Base-by-base conservation (phyloP, 805 yeast genomes). In the Kregervanrija delftensis region DNA sequence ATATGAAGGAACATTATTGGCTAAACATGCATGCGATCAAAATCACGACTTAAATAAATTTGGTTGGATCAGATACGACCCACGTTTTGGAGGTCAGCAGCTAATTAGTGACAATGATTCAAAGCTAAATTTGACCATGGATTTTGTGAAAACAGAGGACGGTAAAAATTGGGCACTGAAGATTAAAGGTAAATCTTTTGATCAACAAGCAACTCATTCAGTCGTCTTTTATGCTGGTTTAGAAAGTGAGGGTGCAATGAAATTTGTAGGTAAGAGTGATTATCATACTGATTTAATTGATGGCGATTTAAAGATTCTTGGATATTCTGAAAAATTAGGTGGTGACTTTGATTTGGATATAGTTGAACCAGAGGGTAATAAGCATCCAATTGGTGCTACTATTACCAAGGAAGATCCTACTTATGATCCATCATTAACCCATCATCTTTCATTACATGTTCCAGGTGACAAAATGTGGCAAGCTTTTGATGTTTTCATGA, bases 61-160 rank as follows among this genome's bases (percentile, higher is more conserved):
- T 53, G 87, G 90, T 22, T 93, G 97, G 96, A 71, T 76, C n/a
- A 67, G 71, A 33, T 93, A 84, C 60, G 98, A 93, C 59, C 89
- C 96, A 5, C 73, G 98, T 50, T 41, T 64, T 11, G 99, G 99
- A 17, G 99, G 99, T 0, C 69, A 75, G 48, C 91, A 93, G 58
- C 68, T 76, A 1, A 79, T 93, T 30, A 65, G 70, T 33, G 99
- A 93, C 60, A 62, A 66, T 15, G 84, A 76, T 32, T 75, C 79
- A 49, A 77, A 78, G 44, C 63, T 89, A 4, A 74, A 76, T 44
- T 55, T 93, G 35, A 74, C 77, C 0, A 78, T 86, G 5, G 86
- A 83, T 48, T 86, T 89, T 61, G 84, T 84, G 30, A 93, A 93
- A 65, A 74, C 77, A 40, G 82, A 77, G 44, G 86, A 83, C 3